Base-by-base conservation (phyloP, 2,329 filamentous ascomycete genomes). In the Epichloe elymi region DNA sequence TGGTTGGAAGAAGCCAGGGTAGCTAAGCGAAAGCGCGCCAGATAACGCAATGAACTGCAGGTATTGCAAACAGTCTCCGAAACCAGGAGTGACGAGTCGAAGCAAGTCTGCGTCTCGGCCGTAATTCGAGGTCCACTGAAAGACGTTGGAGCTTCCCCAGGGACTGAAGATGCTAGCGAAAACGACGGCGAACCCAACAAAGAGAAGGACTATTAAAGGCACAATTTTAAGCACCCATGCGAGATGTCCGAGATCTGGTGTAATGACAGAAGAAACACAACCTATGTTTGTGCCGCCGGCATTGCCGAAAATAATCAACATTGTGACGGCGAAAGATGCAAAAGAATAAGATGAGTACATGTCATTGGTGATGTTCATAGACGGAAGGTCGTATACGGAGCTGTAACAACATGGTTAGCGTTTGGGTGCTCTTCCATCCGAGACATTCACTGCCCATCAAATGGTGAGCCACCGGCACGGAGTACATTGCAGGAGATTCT, bases 91-190 rank as follows among this genome's bases (percentile, higher is more conserved):
- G 36, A 98, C 88, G 46, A 98, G 74, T 51, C 93, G 83, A 50
- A 98, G 74, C 57, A 96, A 73, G 68, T 98, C 93, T 54, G 88
- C 86, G 60, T 98, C 93, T 58, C 91, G 82, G 37, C 93, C 93
- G 64, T 95, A 97, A 64, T 98, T 98, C 62, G 88, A 94, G n/a
- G 88, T 89, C 89, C 91, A 98, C 58, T 87, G 83, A 65, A 97
- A 97, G 19, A 91, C 76, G 63, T 98, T 86, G 7, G 81, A 81
- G 1, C 88, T 87, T 19, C 93, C 93, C 91, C 93, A 98, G 0
- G 93, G 93, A 62, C 90, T 96, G 63, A 82, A 91, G 38, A 94
- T 87, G 47, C 82, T 86, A 3, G 93, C 89, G 57, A 88, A 82
- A 37, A 90, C 73, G 6, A 91, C 95, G 14, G 90, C 88, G 52